These are phyloP conservation scores for Lotmaria passim DNA, from an alignment of 208 protist species.

Conservation along the genomic window DNA sequence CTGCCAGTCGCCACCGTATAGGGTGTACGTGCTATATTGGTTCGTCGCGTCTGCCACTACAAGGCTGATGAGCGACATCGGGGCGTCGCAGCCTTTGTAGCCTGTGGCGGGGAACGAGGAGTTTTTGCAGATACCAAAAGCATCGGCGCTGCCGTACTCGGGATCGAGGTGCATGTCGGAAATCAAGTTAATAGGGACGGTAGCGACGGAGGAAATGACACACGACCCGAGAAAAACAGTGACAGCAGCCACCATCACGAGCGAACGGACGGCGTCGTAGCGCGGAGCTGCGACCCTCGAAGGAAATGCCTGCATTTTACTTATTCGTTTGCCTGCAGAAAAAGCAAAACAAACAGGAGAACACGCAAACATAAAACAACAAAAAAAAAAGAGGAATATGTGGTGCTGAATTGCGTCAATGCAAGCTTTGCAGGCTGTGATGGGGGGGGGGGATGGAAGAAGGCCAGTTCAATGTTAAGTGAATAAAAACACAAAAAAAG, in stretches of 20 bases:
- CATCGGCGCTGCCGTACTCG: conserved; percentile 48
- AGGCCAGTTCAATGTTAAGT: no score
- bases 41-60: conserved; percentile 40
- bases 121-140: conserved; percentile 40
- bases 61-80: conserved; percentile 48
- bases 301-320: no score
- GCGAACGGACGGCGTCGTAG: background rate
- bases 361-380: no score
- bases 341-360: no score
- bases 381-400: no score
- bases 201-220: background rate
- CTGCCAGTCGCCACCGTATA: conserved; percentile 74
- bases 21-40: conserved; percentile 41
- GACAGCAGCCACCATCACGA: background rate
- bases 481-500: no score
- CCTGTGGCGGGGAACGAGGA: conserved; percentile 32
- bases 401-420: no score
- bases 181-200: conserved; percentile 50
- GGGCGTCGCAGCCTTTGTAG: conserved; percentile 53
- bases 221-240: conserved; percentile 5
- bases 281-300: no score
- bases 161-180: conserved; percentile 86
- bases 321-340: no score
- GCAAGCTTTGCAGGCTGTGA: no score
- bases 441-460: no score